Evolutionary conservation across 2,329 filamentous ascomycete species (phyloP).

Genomic region (Scedosporium aurantiacum): DNA sequence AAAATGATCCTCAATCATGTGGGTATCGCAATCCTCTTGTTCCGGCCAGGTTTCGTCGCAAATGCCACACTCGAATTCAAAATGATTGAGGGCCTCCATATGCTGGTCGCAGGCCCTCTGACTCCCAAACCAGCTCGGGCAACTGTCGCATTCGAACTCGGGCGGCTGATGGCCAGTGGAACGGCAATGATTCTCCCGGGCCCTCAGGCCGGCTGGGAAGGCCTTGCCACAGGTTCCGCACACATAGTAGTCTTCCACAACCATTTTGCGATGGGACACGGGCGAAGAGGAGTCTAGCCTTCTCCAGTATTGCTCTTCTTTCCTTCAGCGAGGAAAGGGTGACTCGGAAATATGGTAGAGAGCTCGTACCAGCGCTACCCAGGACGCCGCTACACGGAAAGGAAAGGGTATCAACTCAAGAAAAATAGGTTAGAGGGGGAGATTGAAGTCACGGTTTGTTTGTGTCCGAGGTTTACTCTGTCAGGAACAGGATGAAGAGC

Average conservation of each 20-base stretch:
- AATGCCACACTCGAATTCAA: slow-evolving; percentile 15
- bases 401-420: no score
- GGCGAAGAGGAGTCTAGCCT: no score
- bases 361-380: no score
- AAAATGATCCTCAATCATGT: slow-evolving; percentile 18
- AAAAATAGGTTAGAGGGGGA: no score
- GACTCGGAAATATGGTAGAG: no score
- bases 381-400: no score
- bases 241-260: slow-evolving; percentile 3
- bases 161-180: slow-evolving; percentile 16
- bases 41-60: slow-evolving; percentile 16
- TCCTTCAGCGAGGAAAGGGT: no score
- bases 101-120: slow-evolving; percentile 16
- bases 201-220: slow-evolving; percentile 13
- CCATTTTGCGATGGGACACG: no score
- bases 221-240: slow-evolving; percentile 18
- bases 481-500: no score
- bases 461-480: no score
- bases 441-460: no score
- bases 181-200: slow-evolving; percentile 18
- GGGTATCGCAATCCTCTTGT: slow-evolving; percentile 11
- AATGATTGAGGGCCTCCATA: slow-evolving; percentile 20
- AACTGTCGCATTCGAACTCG: slow-evolving; percentile 18
- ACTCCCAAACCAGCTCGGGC: slow-evolving; percentile 14
- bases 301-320: no score